phyloP scores from a whole-genome alignment of 148 eudicot species.

The Chenopodium album region DNA sequence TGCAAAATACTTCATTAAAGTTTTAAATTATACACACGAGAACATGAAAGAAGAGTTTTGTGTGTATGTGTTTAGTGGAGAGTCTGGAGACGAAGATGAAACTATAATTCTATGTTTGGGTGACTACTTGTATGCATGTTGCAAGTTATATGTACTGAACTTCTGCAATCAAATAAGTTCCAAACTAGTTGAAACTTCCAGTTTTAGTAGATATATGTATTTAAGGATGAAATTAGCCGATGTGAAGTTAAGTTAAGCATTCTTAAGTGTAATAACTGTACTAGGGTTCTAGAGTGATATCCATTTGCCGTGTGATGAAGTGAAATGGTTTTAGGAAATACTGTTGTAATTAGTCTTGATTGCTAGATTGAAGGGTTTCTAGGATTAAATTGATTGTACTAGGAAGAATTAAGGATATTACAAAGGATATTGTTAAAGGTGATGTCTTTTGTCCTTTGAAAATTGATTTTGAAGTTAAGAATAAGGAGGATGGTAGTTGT shows the following conservation, averaged over 20 bases:
- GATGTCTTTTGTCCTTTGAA: not conserved
- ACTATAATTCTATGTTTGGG: no score
- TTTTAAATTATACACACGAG: no score
- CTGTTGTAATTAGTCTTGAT: no score
- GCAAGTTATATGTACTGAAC: not conserved
- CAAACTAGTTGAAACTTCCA: no score
- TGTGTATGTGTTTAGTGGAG: not conserved
- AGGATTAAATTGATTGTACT: not conserved
- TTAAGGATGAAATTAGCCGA: not conserved
- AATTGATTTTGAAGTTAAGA: not conserved
- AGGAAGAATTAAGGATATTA: not conserved
- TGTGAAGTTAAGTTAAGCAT: not conserved
- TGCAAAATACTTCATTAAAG: not conserved
- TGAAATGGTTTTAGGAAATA: no score
- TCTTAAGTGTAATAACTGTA: not conserved
- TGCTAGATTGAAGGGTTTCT: not conserved
- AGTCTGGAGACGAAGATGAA: no score
- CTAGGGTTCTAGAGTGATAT: not conserved
- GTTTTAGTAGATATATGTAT: no score
- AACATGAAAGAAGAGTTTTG: not conserved
- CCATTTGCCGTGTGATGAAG: not conserved
- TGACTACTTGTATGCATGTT: not conserved
- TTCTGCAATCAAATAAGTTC: no score
- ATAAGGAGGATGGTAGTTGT: not conserved
- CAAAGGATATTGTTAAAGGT: not conserved